phyloP scores from a whole-genome alignment of 495 filamentous ascomycete genomes.

The Penicillium pulvis region DNA sequence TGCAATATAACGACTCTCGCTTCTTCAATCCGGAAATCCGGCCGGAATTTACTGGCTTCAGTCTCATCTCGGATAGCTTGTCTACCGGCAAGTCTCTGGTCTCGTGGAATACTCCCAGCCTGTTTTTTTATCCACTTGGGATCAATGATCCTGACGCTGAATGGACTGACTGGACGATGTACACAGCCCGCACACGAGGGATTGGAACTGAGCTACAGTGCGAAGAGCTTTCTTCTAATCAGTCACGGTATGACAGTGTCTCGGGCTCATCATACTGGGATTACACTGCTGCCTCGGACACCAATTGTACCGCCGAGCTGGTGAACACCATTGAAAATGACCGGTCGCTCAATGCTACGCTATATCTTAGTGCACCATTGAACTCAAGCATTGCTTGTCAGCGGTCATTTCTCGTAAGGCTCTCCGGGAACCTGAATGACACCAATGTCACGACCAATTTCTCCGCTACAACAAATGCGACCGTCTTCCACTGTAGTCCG shows the following conservation, averaged over 20 bases:
- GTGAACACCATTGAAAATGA: not conserved
- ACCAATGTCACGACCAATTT: not conserved
- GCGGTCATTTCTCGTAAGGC: not conserved
- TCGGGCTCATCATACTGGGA: not conserved
- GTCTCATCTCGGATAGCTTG: slow-evolving; percentile 13
- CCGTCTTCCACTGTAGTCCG: slow-evolving; percentile 13
- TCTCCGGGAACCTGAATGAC: not conserved
- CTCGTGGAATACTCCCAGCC: slow-evolving; percentile 16
- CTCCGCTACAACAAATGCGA: not conserved
- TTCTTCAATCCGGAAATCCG: slow-evolving; percentile 12
- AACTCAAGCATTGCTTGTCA: not conserved
- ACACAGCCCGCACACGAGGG: slow-evolving; percentile 19
- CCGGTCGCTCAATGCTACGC: not conserved
- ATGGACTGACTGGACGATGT: slow-evolving; percentile 5
- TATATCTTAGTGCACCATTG: not conserved
- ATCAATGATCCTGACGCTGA: slow-evolving; percentile 9
- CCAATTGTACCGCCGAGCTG: not conserved
- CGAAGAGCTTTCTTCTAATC: not conserved
- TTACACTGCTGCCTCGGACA: not conserved
- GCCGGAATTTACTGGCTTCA: slow-evolving; percentile 12
- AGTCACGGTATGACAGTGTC: not conserved
- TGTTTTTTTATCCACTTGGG: slow-evolving; percentile 15
- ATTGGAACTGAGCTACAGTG: slow-evolving; percentile 21
- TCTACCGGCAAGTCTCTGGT: not conserved
- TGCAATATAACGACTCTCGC: slow-evolving; percentile 12